Percentiles rank a stretch among this genome's conserved stretches.
Evolutionary conservation across 225 moss, liverwort and hornwort species (phyloP).

Genomic region (Polytrichum commune): DNA sequence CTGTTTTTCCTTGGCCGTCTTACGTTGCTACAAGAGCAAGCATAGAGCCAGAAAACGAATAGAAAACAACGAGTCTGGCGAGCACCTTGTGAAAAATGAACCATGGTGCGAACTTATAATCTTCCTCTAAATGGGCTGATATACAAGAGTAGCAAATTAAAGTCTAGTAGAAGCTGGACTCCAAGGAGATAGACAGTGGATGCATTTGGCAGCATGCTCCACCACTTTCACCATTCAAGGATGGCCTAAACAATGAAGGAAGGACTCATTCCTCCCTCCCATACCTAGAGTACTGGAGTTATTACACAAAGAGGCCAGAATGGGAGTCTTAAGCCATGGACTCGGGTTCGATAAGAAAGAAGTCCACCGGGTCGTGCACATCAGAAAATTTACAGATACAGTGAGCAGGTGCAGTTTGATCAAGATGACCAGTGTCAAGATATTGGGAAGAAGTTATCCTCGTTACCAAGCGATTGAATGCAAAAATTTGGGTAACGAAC

Average conservation of each 20-base stretch:
- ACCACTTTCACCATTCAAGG: slow-evolving; percentile 5
- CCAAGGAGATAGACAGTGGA: background rate
- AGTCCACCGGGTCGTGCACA: slow-evolving; percentile 1
- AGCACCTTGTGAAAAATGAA: slow-evolving; percentile 1
- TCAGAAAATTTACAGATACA: slow-evolving; percentile 2
- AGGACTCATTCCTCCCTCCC: background rate
- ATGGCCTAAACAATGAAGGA: background rate
- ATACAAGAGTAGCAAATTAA: slow-evolving; percentile 1
- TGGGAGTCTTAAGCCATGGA: background rate
- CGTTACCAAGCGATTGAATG: background rate
- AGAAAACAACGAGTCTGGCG: background rate
- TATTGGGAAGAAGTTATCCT: background rate
- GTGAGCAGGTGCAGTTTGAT: background rate
- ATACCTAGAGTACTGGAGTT: background rate
- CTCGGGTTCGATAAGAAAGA: background rate
- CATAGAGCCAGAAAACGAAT: background rate
- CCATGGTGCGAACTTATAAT: background rate
- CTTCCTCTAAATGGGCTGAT: background rate
- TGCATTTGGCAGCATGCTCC: background rate
- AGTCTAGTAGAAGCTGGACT: background rate
- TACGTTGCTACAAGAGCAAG: slow-evolving; percentile 1
- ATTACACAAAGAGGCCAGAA: background rate
- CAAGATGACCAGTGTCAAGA: background rate
- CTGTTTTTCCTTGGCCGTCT: background rate
- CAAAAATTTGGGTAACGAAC: slow-evolving; percentile 16